Evolutionary conservation across 768 basidiomycete species (phyloP).

Genomic region (Lentinula boryana): DNA sequence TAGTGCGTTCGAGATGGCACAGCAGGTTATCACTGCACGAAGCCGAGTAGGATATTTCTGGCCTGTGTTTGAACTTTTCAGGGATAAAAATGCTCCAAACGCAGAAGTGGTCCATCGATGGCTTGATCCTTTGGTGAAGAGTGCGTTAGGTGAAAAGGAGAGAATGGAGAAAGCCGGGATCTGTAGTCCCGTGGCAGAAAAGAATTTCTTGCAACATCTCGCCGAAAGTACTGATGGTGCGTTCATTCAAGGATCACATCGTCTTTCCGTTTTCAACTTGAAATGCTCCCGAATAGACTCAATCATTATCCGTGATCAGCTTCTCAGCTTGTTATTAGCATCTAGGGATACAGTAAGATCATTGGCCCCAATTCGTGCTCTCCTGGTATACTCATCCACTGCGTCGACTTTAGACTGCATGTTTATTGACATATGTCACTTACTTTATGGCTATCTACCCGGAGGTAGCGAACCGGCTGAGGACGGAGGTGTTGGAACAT

Average conservation of each 20-base stretch:
- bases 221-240: conserved; percentile 59
- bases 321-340: conserved; percentile 73
- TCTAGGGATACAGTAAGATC: conserved; percentile 65
- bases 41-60: conserved; percentile 48
- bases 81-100: conserved; percentile 44
- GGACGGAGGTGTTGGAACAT: conserved; percentile 53
- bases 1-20: conserved; percentile 51
- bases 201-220: conserved; percentile 63
- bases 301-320: conserved; percentile 65
- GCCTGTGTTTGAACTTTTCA: conserved; percentile 56
- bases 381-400: not conserved
- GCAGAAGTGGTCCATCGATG: conserved; percentile 47
- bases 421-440: conserved; percentile 59
- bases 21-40: conserved; percentile 45
- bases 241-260: not conserved
- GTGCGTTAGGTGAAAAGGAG: conserved; percentile 42
- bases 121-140: conserved; percentile 59
- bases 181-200: conserved; percentile 36
- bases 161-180: conserved; percentile 31
- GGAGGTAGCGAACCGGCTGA: conserved; percentile 43
- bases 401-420: conserved; percentile 47
- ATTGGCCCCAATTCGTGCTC: not conserved
- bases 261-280: not conserved
- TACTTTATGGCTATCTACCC: conserved; percentile 69
- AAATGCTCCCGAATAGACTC: conserved; percentile 35